Evolutionary conservation across 2,329 filamentous ascomycete genomes (phyloP).

Genomic region (Aspergillus luchuensis): DNA sequence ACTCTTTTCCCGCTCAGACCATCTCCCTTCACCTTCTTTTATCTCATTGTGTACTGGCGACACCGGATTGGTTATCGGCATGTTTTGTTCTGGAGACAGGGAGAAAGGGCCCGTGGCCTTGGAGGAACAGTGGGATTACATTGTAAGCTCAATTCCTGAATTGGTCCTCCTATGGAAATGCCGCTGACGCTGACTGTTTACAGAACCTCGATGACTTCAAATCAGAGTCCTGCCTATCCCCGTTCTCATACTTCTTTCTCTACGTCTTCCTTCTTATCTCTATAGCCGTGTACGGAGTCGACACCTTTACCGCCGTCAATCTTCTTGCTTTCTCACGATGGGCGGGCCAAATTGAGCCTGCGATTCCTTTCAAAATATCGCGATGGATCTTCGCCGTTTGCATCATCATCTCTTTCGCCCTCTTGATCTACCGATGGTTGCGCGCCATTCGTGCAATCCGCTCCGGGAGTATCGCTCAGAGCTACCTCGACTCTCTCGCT

Average conservation of each 20-base stretch:
- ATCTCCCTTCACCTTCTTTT: background rate
- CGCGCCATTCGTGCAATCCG: conserved; percentile 78
- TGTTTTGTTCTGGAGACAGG: conserved; percentile 66
- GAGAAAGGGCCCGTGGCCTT: conserved; percentile 68
- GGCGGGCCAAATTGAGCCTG: conserved; percentile 79
- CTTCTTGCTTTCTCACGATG: conserved; percentile 85
- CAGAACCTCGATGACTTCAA: conserved; percentile 74
- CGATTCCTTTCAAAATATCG: conserved; percentile 73
- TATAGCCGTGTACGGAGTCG: conserved; percentile 80
- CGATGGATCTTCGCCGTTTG: conserved; percentile 96
- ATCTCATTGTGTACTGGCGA: conserved; percentile 25
- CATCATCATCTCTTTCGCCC: conserved; percentile 86
- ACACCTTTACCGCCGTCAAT: conserved; percentile 91
- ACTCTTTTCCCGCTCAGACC: conserved; percentile 3
- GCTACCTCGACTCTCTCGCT: conserved; percentile 85
- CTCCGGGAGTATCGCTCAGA: conserved; percentile 83
- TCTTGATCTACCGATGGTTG: conserved; percentile 77
- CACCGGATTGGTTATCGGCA: conserved; percentile 45
- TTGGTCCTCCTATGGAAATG: background rate
- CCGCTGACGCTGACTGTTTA: conserved; percentile 14
- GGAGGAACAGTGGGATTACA: conserved; percentile 94
- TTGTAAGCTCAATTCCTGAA: conserved; percentile 57
- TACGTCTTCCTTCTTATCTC: conserved; percentile 79
- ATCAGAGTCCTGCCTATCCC: conserved; percentile 73
- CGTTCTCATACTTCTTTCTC: conserved; percentile 81